Conservation (phyloP, 345 rosid genomes). For the Citrus sp. region DNA sequence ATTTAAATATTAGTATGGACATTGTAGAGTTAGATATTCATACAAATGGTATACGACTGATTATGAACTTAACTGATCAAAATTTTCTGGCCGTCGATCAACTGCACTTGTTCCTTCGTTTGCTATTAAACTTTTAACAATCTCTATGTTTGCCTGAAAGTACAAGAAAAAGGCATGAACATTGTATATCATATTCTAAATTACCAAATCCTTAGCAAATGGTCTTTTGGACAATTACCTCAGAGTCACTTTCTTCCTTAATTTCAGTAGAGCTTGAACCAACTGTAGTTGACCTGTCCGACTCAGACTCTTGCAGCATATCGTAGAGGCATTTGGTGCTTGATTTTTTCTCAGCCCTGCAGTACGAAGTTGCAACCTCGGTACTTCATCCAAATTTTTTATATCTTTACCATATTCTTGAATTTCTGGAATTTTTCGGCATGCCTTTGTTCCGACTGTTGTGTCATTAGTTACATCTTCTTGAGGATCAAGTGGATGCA, state of each 20-base stretch:
- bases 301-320: constrained; percentile 53
- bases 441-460: not conserved
- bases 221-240: constrained; percentile 34
- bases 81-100: constrained; percentile 14
- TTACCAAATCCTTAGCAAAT: not conserved
- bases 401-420: constrained; percentile 9
- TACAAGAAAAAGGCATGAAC: not conserved
- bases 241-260: constrained; percentile 27
- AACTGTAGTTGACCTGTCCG: constrained; percentile 38
- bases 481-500: constrained; percentile 39
- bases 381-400: constrained; percentile 23
- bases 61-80: constrained; percentile 31
- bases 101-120: constrained; percentile 7
- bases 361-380: constrained; percentile 13
- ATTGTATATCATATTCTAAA: not conserved
- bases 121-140: not conserved
- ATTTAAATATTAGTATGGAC: not conserved
- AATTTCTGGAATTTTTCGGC: constrained; percentile 16
- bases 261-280: constrained; percentile 15
- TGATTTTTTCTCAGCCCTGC: constrained; percentile 22
- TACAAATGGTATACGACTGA: not conserved
- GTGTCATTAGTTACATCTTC: constrained; percentile 18
- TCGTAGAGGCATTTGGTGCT: constrained; percentile 51
- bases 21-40: not conserved
- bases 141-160: constrained; percentile 35